Conservation (phyloP, 1,284 basidiomycete genomes). For the Trametes pubescens region DNA sequence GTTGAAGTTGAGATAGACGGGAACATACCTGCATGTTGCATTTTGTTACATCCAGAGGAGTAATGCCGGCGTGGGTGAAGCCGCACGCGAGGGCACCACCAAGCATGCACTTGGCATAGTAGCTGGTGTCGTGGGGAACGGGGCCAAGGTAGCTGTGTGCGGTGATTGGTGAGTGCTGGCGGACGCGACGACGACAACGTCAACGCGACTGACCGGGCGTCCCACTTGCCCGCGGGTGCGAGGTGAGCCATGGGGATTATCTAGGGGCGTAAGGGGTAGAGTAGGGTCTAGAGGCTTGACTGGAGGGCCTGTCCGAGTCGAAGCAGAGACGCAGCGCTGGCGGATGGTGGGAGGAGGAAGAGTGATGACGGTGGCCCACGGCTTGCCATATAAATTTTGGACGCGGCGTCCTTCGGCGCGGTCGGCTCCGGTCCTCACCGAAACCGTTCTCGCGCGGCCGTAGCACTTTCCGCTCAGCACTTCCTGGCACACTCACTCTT, state of each 20-base stretch:
- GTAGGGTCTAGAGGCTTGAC: constrained; percentile 38
- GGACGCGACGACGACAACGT: constrained; percentile 20
- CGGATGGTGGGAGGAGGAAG: constrained; percentile 30
- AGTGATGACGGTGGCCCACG: constrained; percentile 18
- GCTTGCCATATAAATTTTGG: constrained; percentile 31
- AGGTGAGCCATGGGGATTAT: constrained; percentile 47
- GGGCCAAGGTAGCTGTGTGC: constrained; percentile 65
- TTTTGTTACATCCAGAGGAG: constrained; percentile 95
- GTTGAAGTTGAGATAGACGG: background rate
- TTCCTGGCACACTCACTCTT: background rate
- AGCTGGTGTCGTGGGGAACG: constrained; percentile 74
- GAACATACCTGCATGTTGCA: constrained; percentile 94
- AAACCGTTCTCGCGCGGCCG: constrained; percentile 12
- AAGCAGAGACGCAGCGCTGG: constrained; percentile 32
- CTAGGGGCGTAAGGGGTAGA: constrained; percentile 36
- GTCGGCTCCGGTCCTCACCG: constrained; percentile 33
- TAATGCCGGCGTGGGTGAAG: constrained; percentile 93
- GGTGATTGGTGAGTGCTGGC: constrained; percentile 21
- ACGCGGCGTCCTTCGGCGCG: constrained; percentile 28
- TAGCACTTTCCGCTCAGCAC: background rate
- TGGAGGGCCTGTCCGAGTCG: constrained; percentile 45
- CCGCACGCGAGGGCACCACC: constrained; percentile 95
- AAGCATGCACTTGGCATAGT: constrained; percentile 85
- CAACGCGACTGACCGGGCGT: constrained; percentile 61
- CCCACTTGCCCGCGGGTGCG: constrained; percentile 66